Evolutionary conservation across 2,329 filamentous ascomycete genomes (phyloP), one percentile per base, ranked within the genome.

Genomic region (Fusarium bactridioides): DNA sequence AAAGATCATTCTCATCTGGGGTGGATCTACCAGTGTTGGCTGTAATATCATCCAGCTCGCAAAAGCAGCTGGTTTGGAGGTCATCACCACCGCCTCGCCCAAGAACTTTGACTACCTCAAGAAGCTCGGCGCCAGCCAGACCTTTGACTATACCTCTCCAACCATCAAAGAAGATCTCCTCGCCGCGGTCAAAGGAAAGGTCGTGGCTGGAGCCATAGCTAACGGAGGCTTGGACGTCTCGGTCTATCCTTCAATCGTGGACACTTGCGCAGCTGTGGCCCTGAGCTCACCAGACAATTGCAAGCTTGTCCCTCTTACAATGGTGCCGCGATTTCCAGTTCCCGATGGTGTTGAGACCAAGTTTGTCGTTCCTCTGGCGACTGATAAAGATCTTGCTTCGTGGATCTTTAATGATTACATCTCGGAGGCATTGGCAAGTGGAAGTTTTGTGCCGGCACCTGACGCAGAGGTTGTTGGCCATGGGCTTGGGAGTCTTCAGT

Each of bases 51-150:
- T 67, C 2, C 63, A 67, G 15, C 64, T 67, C n/a, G 47, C 63
- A 27, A 67, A 54, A 51, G 64, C 47, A 11, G 64, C 64, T 19
- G 64, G 64, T 0, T 67, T 67, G n/a, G 63, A 67, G 11, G 55
- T 67, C n/a, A 44, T 67, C 1, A 48, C 64, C 19, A 67, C 64
- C 2, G 40, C 63, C 10, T 67, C 64, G 1, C 64, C 63, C 6
- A 67, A 41, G n/a, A 67, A 67, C 35, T 67, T 62, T 10, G 63
- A 54, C 29, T 67, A 67, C 4, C 41, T 67, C 21, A 62, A 67
- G 29, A 53, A 38, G 19, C 63, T 67, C 4, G 64, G 64, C 8
- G 63, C 63, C n/a, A 54, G 64, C 9, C 63, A 54, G 15, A 58
- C 50, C 1, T 54, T 67, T 4, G 47, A 67, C 25, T 67, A 67